Conservation (phyloP, 169 alveolate species). For the Plasmodium cynomolgi region DNA sequence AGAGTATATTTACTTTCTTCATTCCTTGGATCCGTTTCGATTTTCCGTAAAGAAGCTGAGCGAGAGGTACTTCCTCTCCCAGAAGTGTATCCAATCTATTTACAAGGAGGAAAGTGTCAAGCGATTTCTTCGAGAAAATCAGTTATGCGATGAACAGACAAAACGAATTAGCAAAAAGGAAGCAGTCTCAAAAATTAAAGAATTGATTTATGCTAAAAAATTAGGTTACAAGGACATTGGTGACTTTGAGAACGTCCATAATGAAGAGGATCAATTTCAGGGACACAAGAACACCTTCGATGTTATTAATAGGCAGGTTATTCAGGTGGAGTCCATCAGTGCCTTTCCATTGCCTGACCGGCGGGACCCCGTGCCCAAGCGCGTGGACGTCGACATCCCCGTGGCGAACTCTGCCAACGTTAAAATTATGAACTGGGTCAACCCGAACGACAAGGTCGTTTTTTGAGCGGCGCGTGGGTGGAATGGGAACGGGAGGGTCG, state of each 20-base stretch:
- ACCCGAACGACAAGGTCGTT: conserved; percentile 89
- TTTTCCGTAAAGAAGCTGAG: conserved; percentile 84
- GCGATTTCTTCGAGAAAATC: conserved; percentile 41
- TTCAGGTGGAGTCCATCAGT: conserved; percentile 84
- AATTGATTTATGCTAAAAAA: conserved; percentile 71
- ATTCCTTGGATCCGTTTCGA: conserved; percentile 88
- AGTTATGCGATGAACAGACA: conserved; percentile 67
- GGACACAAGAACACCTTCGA: conserved; percentile 81
- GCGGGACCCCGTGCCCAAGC: conserved; percentile 90
- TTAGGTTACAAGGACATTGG: conserved; percentile 79
- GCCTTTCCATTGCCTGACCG: conserved; percentile 82
- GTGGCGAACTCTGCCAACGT: conserved; percentile 83
- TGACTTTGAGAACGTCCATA: conserved; percentile 79
- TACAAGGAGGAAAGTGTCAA: conserved; percentile 73
- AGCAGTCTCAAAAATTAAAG: conserved; percentile 59
- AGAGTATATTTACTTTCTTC: conserved; percentile 86
- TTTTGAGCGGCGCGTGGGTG: conserved; percentile 75
- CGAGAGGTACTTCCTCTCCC: conserved; percentile 82
- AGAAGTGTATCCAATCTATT: conserved; percentile 13
- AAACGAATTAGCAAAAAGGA: conserved; percentile 74
- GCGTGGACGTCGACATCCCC: conserved; percentile 91
- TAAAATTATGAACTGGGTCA: conserved; percentile 91
- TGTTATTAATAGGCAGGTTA: conserved; percentile 82
- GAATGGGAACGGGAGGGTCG: too few species aligned
- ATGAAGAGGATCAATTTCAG: conserved; percentile 77